Base-by-base conservation (phyloP, 257 asterid genomes). In the Gardenia jasminoides region DNA sequence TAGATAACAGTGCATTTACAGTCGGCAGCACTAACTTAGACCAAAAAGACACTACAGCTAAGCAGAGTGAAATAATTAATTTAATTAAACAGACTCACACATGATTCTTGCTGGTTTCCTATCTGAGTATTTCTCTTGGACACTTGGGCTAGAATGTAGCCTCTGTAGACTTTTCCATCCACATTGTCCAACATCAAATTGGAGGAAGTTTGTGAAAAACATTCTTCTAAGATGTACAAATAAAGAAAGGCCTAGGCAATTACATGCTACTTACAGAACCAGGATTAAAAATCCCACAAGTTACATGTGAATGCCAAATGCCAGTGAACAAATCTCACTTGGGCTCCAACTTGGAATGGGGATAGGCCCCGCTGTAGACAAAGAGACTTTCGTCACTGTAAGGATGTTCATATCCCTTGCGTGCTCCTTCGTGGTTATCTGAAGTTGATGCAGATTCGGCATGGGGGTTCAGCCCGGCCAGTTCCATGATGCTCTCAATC, bases 391-490 rank as follows among this genome's bases (percentile, higher is more conserved):
- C 97, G 64, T 88, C 90, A n/a, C 83, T 85, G 64, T 90, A 96
- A 67, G 96, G 98, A 88, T 93, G 86, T 13, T 72, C 81, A 31
- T 36, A 47, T 5, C 87, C 93, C 84, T 88, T 92, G 73, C 76
- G 78, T 33, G 52, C 80, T 56, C 86, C 93, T 77, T 87, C 94
- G 75, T 93, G 86, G 64, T 79, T 92, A 47, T 88, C 92, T 43
- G 99, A 92, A 75, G 97, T 85, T 65, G 97, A 74, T 31, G 98
- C 92, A 20, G 99, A 96, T 72, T 91, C 97, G 16, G 83, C 80
- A 74, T 88, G 80, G 2, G 99, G 98, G 81, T 93, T 93, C 78
- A 93, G 65, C 20, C 99, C 98, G 7, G 84, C 90, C 79, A 87
- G 39, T 70, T 87, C 96, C 98, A 96, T 91, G 77, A 88, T 89